Conservation (phyloP, 768 basidiomycete species). For the Amanita pseudoporphyria region DNA sequence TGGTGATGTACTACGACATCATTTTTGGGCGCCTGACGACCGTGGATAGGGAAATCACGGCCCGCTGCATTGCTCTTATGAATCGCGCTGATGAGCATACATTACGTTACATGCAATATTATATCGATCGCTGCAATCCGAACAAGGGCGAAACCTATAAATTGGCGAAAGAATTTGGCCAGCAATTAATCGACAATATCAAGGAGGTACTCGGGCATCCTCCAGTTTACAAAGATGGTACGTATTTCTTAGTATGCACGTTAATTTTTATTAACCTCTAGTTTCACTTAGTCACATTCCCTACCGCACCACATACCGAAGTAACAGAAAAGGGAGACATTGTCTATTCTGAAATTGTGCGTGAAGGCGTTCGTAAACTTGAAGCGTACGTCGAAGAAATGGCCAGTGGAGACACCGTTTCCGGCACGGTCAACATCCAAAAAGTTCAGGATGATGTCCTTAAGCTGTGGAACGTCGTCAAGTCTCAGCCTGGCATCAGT, state of each 20-base stretch:
- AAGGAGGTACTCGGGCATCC: conserved; percentile 71
- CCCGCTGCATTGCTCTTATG: conserved; percentile 94
- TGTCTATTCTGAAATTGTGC: conserved; percentile 88
- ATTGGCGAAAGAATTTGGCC: conserved; percentile 96
- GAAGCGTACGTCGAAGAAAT: conserved; percentile 98
- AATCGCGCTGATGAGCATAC: conserved; percentile 94
- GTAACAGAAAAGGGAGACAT: conserved; percentile 93
- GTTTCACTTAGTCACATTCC: conserved; percentile 74
- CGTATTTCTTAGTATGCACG: conserved; percentile 18
- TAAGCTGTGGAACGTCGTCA: conserved; percentile 96
- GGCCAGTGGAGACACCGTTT: conserved; percentile 88
- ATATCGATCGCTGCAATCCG: conserved; percentile 78
- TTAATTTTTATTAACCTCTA: conserved; percentile 8
- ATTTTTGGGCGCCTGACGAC: conserved; percentile 92
- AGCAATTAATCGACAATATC: conserved; percentile 91
- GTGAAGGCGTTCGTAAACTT: conserved; percentile 93
- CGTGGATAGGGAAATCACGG: conserved; percentile 93
- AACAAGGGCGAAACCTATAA: conserved; percentile 83
- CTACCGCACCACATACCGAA: conserved; percentile 93
- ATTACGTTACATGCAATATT: conserved; percentile 91
- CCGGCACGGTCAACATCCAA: conserved; percentile 82
- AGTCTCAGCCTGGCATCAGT: conserved; percentile 93
- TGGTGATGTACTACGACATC: conserved; percentile 98
- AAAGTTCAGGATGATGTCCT: conserved; percentile 97
- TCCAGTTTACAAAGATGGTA: conserved; percentile 95